phyloP scores from a whole-genome alignment of 306 rosid species.

The Prunus fruticosa region DNA sequence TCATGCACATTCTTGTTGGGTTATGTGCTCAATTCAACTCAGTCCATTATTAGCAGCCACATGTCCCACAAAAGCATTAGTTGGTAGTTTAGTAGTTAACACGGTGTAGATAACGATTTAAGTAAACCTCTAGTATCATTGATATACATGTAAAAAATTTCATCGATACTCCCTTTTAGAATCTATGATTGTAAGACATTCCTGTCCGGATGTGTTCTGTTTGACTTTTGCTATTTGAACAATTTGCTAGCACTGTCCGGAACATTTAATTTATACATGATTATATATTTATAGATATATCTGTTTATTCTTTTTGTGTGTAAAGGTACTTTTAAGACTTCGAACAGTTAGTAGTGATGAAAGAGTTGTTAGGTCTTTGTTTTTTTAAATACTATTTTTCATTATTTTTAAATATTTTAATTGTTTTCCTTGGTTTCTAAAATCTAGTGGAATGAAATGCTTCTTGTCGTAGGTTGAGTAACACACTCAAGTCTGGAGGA shows the following conservation, averaged over 20 bases:
- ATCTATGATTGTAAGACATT: neutral
- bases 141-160: too few relatives aligned
- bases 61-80: neutral
- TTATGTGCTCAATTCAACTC: neutral
- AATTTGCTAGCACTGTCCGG: neutral
- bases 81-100: neutral
- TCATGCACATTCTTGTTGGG: neutral
- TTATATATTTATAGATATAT: too few relatives aligned
- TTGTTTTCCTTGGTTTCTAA: neutral
- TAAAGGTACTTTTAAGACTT: neutral
- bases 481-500: constrained; percentile 92
- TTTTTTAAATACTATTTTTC: neutral
- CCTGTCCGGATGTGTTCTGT: neutral
- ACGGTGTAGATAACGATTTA: neutral
- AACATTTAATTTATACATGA: neutral
- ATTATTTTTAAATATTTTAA: too few relatives aligned
- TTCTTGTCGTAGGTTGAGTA: constrained; percentile 78
- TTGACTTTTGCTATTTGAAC: neutral
- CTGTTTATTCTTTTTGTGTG: too few relatives aligned
- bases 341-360: neutral
- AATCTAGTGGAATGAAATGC: constrained; percentile 18
- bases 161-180: neutral
- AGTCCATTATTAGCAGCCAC: neutral
- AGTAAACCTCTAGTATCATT: neutral
- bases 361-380: neutral